Evolutionary conservation across 495 filamentous ascomycete genomes (phyloP).

Genomic region (Neurospora sp.): DNA sequence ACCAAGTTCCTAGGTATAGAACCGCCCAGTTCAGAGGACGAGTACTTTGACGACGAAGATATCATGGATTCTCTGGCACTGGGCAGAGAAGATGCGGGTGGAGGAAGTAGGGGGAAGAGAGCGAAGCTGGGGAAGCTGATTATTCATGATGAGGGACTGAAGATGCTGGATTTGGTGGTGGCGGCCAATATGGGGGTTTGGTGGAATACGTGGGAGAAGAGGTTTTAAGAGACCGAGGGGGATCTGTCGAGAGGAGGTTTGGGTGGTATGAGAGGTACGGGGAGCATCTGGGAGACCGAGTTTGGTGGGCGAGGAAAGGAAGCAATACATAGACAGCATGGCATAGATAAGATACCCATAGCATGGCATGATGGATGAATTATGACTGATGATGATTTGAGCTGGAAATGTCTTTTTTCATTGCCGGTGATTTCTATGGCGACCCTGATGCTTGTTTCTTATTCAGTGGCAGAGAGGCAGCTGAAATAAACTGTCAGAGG

Average conservation of each 20-base stretch:
- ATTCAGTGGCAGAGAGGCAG: too few species aligned
- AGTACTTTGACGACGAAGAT: conserved; percentile 8
- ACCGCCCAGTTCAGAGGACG: conserved; percentile 12
- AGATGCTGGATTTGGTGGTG: conserved; percentile 90
- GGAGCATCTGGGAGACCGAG: not conserved
- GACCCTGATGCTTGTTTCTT: too few species aligned
- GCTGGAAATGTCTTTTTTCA: not conserved
- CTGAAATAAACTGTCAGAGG: too few species aligned
- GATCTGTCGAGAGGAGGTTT: not conserved
- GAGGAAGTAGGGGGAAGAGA: conserved; percentile 71
- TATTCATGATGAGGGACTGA: conserved; percentile 80
- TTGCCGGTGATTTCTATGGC: too few species aligned
- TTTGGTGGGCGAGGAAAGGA: too few species aligned
- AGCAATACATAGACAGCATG: not conserved
- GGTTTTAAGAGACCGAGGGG: conserved; percentile 10
- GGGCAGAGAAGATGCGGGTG: conserved; percentile 67
- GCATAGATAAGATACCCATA: not conserved
- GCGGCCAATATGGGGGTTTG: conserved; percentile 85
- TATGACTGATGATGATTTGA: not conserved
- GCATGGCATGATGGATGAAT: not conserved
- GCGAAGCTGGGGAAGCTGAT: conserved; percentile 92
- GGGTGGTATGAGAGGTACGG: not conserved
- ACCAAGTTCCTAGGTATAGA: conserved; percentile 20
- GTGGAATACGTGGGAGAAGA: conserved; percentile 79
- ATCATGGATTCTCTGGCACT: conserved; percentile 54